Percentiles rank a stretch among this genome's conserved stretches.
Evolutionary conservation across 1,284 basidiomycete genomes (phyloP).

Genomic region (Cerrena zonata): DNA sequence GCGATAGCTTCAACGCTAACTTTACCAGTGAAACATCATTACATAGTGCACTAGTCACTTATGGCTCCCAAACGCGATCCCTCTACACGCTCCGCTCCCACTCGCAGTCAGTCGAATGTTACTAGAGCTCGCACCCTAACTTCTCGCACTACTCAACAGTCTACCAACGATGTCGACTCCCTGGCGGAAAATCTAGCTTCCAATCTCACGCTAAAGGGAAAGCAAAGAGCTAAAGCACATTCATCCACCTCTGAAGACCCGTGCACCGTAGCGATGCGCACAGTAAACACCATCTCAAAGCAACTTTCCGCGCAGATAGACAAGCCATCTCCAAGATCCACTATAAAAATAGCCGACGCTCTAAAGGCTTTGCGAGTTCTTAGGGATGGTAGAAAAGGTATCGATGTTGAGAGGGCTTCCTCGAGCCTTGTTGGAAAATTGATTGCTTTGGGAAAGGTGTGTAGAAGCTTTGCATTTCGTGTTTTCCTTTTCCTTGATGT

Average conservation of each 20-base stretch:
- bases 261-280: slow-evolving; percentile 42
- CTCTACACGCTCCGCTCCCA: no score
- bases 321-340: slow-evolving; percentile 18
- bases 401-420: slow-evolving; percentile 69
- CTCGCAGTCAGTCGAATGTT: background rate
- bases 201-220: slow-evolving; percentile 10
- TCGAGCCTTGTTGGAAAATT: slow-evolving; percentile 60
- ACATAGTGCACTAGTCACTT: no score
- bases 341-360: slow-evolving; percentile 19
- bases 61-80: no score
- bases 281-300: slow-evolving; percentile 58
- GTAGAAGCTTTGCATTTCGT: slow-evolving; percentile 23
- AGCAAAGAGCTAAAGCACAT: slow-evolving; percentile 13
- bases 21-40: no score
- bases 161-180: slow-evolving; percentile 2
- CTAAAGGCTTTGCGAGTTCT: slow-evolving; percentile 40
- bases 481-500: slow-evolving; percentile 1
- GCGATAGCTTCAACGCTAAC: no score
- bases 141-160: background rate
- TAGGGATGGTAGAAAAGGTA: slow-evolving; percentile 40
- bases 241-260: background rate
- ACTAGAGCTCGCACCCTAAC: background rate
- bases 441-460: slow-evolving; percentile 58
- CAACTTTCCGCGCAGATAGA: slow-evolving; percentile 45
- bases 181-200: slow-evolving; percentile 7